These are phyloP conservation scores for Heterobasidion annosum DNA, from an alignment of 1,284 basidiomycete genomes.

Conservation along the genomic window DNA sequence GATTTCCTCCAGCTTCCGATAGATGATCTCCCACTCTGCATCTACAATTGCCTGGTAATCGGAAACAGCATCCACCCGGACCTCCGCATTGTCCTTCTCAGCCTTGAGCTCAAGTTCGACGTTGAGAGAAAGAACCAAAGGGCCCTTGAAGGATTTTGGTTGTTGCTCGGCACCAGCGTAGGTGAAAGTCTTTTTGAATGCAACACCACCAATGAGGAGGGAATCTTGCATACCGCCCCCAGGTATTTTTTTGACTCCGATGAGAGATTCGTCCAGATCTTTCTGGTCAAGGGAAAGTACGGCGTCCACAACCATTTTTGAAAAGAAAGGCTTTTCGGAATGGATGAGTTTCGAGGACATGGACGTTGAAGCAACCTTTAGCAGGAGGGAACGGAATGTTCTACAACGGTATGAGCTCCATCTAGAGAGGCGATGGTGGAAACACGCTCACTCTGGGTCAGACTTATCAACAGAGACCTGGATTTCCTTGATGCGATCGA, in stretches of 20 bases:
- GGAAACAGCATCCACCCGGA: slow-evolving; percentile 92
- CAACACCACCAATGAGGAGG: slow-evolving; percentile 80
- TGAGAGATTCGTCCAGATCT: slow-evolving; percentile 92
- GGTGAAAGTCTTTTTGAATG: slow-evolving; percentile 99
- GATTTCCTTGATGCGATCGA: slow-evolving; percentile 83
- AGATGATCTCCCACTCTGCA: slow-evolving; percentile 99
- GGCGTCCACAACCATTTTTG: slow-evolving; percentile 97
- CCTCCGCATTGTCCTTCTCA: slow-evolving; percentile 99
- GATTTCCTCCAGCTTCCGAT: slow-evolving; percentile 94
- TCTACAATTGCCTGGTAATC: slow-evolving; percentile 99
- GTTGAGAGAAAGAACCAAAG: slow-evolving; percentile 90
- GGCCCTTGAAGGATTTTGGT: slow-evolving; percentile 87
- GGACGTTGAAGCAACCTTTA: slow-evolving; percentile 96
- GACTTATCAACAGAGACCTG: slow-evolving; percentile 89
- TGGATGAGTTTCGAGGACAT: slow-evolving; percentile 99
- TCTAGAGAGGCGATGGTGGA: background rate
- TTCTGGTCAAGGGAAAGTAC: slow-evolving; percentile 89
- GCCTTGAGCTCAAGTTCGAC: slow-evolving; percentile 99
- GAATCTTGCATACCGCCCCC: slow-evolving; percentile 99
- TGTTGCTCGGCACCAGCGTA: slow-evolving; percentile 99
- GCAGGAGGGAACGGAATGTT: slow-evolving; percentile 86
- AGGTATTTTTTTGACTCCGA: slow-evolving; percentile 98
- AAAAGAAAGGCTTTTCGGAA: slow-evolving; percentile 98
- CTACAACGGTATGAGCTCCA: slow-evolving; percentile 28
- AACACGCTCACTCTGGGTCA: slow-evolving; percentile 68